These are phyloP conservation scores for Cercospora janseana DNA, from an alignment of 2,329 filamentous ascomycete genomes.

Conservation along the genomic window DNA sequence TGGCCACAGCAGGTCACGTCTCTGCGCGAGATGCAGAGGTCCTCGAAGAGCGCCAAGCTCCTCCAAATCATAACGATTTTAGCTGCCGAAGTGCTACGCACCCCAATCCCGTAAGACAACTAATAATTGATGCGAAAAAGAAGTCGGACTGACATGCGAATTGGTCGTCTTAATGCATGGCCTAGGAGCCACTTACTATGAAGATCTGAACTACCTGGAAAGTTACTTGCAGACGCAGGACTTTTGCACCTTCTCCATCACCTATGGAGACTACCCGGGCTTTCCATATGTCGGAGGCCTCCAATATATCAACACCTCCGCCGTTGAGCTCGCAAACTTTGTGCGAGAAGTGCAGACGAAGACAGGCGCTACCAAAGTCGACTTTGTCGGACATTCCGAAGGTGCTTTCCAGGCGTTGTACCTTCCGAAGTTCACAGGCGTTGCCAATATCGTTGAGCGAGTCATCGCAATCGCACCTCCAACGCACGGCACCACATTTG, in stretches of 20 bases:
- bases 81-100: constrained; percentile 24
- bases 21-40: constrained; percentile 2
- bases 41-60: constrained; percentile 8
- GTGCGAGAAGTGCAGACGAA: constrained; percentile 22
- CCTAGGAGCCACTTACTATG: constrained; percentile 30
- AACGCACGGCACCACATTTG: constrained; percentile 28
- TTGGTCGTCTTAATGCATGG: constrained; percentile 28
- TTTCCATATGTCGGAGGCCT: constrained; percentile 28
- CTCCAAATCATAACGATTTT: constrained; percentile 29
- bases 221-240: constrained; percentile 21
- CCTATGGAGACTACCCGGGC: constrained; percentile 25
- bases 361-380: constrained; percentile 24
- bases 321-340: constrained; percentile 26
- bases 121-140: not conserved
- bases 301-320: constrained; percentile 22
- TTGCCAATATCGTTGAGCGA: constrained; percentile 22
- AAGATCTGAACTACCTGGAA: constrained; percentile 29
- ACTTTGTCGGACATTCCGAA: constrained; percentile 30
- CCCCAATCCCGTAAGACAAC: constrained; percentile 24
- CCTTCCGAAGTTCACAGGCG: constrained; percentile 25
- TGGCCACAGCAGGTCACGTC: constrained; percentile 4
- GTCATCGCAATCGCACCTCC: constrained; percentile 30
- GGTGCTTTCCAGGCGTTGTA: constrained; percentile 30
- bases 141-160: not conserved
- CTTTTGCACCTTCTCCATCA: constrained; percentile 30